Evolutionary conservation across 73 alveolate species (phyloP).

Genomic region (Tetrahymena malaccensis): DNA sequence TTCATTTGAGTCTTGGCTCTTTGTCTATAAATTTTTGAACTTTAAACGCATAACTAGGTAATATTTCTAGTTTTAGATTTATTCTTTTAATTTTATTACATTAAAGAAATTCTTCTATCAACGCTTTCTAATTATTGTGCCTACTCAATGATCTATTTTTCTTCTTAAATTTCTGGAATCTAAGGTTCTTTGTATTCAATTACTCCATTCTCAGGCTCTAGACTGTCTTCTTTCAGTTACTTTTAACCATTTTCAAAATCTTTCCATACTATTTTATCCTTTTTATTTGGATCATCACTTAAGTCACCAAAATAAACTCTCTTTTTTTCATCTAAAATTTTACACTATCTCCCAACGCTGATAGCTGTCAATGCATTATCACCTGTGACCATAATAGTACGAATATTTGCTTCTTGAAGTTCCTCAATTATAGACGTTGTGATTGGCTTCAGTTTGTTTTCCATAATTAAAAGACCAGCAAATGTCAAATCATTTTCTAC

Average conservation of each 20-base stretch:
- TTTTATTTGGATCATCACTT: constrained; percentile 5
- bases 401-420: constrained; percentile 56
- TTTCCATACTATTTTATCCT: constrained; percentile 25
- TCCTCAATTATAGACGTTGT: constrained; percentile 57
- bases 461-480: constrained; percentile 84
- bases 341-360: constrained; percentile 69
- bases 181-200: not conserved
- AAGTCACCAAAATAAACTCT: constrained; percentile 39
- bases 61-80: not conserved
- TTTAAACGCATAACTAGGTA: not conserved
- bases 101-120: not conserved
- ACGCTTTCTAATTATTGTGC: not conserved
- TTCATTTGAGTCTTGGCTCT: not conserved
- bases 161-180: not conserved
- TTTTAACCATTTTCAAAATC: constrained; percentile 22
- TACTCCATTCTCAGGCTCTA: not conserved
- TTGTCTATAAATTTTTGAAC: not conserved
- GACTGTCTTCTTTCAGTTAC: not conserved
- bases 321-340: constrained; percentile 1
- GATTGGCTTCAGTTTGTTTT: constrained; percentile 85
- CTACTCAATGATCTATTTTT: too few relatives aligned
- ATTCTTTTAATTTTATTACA: too few relatives aligned
- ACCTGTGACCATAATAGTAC: constrained; percentile 85
- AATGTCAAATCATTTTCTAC: constrained; percentile 74
- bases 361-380: constrained; percentile 83